Percentiles rank a stretch among this genome's conserved stretches.
These are phyloP conservation scores for Pseudocercospora vitis DNA, from an alignment of 2,329 filamentous ascomycete species.

Conservation along the genomic window DNA sequence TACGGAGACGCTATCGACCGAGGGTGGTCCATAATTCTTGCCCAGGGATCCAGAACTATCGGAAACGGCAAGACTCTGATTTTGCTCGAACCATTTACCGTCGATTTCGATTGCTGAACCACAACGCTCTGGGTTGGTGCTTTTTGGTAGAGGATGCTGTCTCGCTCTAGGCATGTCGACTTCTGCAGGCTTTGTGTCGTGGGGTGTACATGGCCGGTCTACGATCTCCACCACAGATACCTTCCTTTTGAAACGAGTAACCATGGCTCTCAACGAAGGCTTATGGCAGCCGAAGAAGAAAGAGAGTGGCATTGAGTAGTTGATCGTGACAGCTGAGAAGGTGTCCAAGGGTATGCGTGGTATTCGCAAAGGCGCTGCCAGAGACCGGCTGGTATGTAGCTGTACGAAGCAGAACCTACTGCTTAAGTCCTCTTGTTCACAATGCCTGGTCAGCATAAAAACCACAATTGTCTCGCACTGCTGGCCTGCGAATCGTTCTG, in stretches of 20 bases:
- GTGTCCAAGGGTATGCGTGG: not conserved
- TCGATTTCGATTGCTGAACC: not conserved
- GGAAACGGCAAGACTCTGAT: too few species aligned
- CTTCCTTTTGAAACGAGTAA: constrained; percentile 2
- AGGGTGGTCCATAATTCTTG: not conserved
- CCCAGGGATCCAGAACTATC: too few species aligned
- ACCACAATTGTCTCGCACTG: not conserved
- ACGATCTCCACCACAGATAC: not conserved
- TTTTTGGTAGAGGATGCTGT: not conserved
- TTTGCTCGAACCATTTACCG: not conserved
- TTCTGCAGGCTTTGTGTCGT: not conserved
- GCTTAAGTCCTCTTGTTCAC: not conserved
- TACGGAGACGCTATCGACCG: not conserved
- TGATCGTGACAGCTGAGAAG: not conserved
- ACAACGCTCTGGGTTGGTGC: not conserved
- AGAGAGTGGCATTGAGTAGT: not conserved
- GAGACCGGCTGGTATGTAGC: not conserved
- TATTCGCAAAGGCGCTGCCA: not conserved
- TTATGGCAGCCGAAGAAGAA: not conserved
- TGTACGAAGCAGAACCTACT: not conserved
- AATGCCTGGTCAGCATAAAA: not conserved
- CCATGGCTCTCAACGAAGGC: constrained; percentile 1
- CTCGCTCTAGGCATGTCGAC: not conserved
- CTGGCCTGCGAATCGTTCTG: not conserved
- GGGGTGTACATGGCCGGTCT: not conserved